Percentiles rank a stretch among this genome's conserved stretches.
Conservation (phyloP, 495 filamentous ascomycete species). For the Daldinia vernicosa region DNA sequence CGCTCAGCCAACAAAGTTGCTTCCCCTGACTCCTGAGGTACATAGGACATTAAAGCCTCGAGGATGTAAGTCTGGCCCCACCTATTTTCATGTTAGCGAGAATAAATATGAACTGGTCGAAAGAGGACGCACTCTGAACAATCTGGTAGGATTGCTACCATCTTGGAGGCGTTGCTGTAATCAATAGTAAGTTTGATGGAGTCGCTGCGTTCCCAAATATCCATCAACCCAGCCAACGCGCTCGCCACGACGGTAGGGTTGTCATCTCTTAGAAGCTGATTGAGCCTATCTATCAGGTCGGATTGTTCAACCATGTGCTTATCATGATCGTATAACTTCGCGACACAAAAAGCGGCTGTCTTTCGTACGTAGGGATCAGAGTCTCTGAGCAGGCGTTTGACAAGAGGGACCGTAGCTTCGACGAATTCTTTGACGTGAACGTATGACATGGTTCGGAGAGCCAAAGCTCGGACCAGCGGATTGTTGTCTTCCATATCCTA, state of each 20-base stretch:
- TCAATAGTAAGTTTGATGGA: constrained; percentile 98
- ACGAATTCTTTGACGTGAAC: constrained; percentile 97
- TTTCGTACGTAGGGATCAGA: constrained; percentile 96
- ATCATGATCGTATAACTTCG: constrained; percentile 98
- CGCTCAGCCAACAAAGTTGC: constrained; percentile 90
- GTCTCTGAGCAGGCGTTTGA: constrained; percentile 86
- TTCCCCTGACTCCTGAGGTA: constrained; percentile 89
- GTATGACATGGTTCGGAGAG: constrained; percentile 95
- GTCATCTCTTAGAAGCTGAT: constrained; percentile 89
- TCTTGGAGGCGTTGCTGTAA: constrained; percentile 94
- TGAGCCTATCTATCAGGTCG: constrained; percentile 91
- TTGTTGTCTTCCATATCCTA: constrained; percentile 96
- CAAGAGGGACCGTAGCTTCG: constrained; percentile 83
- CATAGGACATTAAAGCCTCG: constrained; percentile 97
- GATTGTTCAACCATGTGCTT: constrained; percentile 86
- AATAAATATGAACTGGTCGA: neutral
- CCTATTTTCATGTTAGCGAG: constrained; percentile 60
- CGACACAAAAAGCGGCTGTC: constrained; percentile 94
- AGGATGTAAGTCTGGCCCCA: constrained; percentile 99
- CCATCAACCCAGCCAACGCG: constrained; percentile 89
- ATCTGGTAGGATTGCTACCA: constrained; percentile 94
- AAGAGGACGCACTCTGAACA: constrained; percentile 84
- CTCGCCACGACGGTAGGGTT: constrained; percentile 97
- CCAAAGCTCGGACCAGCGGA: constrained; percentile 90
- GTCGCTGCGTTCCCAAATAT: constrained; percentile 98